Percentiles rank a stretch among this genome's conserved stretches.
Conservation (phyloP, 2,329 filamentous ascomycete species). For the Dendryphion nanum region DNA sequence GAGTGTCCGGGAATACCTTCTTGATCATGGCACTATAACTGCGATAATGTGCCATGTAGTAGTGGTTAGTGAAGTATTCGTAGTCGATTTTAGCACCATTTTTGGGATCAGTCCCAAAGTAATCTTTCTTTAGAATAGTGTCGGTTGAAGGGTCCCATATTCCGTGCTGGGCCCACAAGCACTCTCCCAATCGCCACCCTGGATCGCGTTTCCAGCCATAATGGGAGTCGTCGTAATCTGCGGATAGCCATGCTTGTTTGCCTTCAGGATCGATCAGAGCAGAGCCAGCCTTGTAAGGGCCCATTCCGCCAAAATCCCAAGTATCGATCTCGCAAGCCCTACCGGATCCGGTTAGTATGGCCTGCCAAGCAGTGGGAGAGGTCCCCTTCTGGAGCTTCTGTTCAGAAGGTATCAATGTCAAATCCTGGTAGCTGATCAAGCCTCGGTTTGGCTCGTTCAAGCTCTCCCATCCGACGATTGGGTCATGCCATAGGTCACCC, state of each 20-base stretch:
- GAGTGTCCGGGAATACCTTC: slow-evolving; percentile 71
- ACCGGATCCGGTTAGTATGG: slow-evolving; percentile 87
- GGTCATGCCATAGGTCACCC: slow-evolving; percentile 79
- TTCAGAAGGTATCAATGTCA: slow-evolving; percentile 77
- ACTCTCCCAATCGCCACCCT: slow-evolving; percentile 89
- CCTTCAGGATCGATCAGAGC: slow-evolving; percentile 85
- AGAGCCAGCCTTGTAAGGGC: slow-evolving; percentile 84
- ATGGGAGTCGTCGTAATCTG: slow-evolving; percentile 77
- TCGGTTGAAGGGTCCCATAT: slow-evolving; percentile 86
- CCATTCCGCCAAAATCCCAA: slow-evolving; percentile 92
- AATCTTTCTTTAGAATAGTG: slow-evolving; percentile 75
- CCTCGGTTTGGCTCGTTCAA: slow-evolving; percentile 94
- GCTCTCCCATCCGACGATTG: slow-evolving; percentile 94
- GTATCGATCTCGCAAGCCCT: slow-evolving; percentile 84
- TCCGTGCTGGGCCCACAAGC: slow-evolving; percentile 94
- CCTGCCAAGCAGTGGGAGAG: slow-evolving; percentile 90
- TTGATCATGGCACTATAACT: slow-evolving; percentile 74
- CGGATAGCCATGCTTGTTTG: slow-evolving; percentile 77
- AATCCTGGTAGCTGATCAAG: slow-evolving; percentile 77
- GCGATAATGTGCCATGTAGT: slow-evolving; percentile 85
- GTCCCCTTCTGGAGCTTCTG: slow-evolving; percentile 92
- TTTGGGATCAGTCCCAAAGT: slow-evolving; percentile 76
- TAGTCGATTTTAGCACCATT: slow-evolving; percentile 76
- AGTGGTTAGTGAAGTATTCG: slow-evolving; percentile 83
- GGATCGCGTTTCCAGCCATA: slow-evolving; percentile 90